Conservation (phyloP, 257 asterid genomes). For the Solanum rostratum region DNA sequence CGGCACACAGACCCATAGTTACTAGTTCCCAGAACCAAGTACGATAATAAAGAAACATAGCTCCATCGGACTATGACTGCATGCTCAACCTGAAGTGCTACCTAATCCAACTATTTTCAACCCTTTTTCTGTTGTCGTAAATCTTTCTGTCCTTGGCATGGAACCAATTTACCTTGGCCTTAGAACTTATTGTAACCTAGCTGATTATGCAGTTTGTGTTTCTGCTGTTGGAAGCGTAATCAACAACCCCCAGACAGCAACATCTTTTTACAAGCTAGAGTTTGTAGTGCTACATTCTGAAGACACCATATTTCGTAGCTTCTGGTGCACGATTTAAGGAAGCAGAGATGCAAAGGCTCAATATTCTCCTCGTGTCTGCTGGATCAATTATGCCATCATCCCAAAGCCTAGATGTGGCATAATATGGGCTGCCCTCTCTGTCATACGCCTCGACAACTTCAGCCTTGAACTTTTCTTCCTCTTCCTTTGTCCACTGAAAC, state of each 20-base stretch:
- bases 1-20: neutral
- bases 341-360: slow-evolving; percentile 77
- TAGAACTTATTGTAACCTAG: neutral
- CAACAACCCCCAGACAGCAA: neutral
- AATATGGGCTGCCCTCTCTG: slow-evolving; percentile 76
- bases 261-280: neutral
- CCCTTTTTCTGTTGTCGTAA: too few species aligned
- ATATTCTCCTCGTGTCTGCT: slow-evolving; percentile 73
- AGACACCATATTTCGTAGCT: slow-evolving; percentile 72
- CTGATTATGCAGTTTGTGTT: neutral
- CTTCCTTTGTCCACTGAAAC: slow-evolving; percentile 77
- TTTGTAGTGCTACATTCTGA: slow-evolving; percentile 55
- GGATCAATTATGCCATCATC: slow-evolving; percentile 96
- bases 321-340: slow-evolving; percentile 45
- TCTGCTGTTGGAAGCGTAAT: neutral
- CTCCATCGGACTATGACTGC: neutral
- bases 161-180: neutral
- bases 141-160: neutral
- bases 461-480: slow-evolving; percentile 71
- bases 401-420: slow-evolving; percentile 95
- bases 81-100: neutral
- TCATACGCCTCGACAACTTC: slow-evolving; percentile 74
- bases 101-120: neutral
- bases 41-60: neutral
- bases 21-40: neutral